Conservation (phyloP, 75 land plant genomes). For the Picea glauca region DNA sequence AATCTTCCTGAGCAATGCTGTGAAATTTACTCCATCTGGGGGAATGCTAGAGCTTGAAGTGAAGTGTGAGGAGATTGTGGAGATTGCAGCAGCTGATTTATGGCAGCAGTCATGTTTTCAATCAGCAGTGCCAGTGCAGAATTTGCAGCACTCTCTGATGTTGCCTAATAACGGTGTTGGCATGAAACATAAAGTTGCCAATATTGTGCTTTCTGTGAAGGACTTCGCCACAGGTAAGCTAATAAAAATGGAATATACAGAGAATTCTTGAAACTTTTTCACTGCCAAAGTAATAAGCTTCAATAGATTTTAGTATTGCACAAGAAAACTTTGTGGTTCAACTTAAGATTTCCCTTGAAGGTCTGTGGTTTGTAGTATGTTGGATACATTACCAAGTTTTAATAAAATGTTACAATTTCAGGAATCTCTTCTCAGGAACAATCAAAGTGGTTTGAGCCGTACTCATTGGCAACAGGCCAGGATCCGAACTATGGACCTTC, state of each 20-base stretch:
- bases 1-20: constrained; percentile 46
- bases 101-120: background rate
- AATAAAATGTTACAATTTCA: background rate
- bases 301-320: background rate
- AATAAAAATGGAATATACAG: background rate
- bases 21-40: constrained; percentile 39
- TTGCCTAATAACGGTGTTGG: background rate
- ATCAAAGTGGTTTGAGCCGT: constrained; percentile 30
- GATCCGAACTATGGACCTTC: constrained; percentile 26
- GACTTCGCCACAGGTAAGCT: constrained; percentile 36
- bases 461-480: constrained; percentile 26
- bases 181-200: constrained; percentile 20
- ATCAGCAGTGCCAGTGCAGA: background rate
- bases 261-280: background rate
- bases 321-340: background rate
- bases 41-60: constrained; percentile 34
- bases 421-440: constrained; percentile 29
- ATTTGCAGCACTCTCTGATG: background rate
- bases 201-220: constrained; percentile 30
- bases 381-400: background rate
- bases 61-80: constrained; percentile 24
- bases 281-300: background rate
- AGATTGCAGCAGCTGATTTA: constrained; percentile 5
- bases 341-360: background rate
- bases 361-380: background rate